These are phyloP conservation scores for Dioscorea cayenensis DNA, from an alignment of 116 monocot species.

Conservation along the genomic window DNA sequence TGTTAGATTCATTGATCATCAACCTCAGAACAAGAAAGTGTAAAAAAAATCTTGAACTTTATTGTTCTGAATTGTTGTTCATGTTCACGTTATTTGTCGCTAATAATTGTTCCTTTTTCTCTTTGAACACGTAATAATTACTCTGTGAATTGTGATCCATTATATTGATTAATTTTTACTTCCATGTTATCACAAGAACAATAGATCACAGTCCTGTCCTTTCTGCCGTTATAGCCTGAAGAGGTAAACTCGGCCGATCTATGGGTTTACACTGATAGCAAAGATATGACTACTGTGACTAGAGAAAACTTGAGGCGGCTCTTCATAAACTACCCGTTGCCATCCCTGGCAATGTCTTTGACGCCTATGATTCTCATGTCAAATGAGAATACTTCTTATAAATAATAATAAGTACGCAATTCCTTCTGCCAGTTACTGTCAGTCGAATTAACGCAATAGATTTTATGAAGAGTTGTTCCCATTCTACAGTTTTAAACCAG, in stretches of 20 bases:
- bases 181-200: slow-evolving; percentile 37
- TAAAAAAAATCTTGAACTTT: not conserved
- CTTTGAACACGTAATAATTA: not conserved
- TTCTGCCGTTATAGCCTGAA: slow-evolving; percentile 81
- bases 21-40: too few relatives aligned
- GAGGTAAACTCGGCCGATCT: slow-evolving; percentile 60
- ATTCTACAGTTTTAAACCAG: not conserved
- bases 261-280: slow-evolving; percentile 67
- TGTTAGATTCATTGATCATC: too few relatives aligned
- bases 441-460: not conserved
- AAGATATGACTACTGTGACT: slow-evolving; percentile 49
- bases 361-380: slow-evolving; percentile 54
- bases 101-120: not conserved
- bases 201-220: slow-evolving; percentile 82
- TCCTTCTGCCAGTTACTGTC: not conserved
- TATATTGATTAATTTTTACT: not conserved
- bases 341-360: slow-evolving; percentile 40
- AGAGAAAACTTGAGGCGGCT: slow-evolving; percentile 62
- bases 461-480: not conserved
- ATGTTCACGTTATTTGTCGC: too few relatives aligned
- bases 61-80: too few relatives aligned
- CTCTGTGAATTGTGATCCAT: not conserved
- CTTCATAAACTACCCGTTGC: slow-evolving; percentile 58
- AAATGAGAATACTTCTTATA: slow-evolving; percentile 18
- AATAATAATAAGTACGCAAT: not conserved